Evolutionary conservation across 257 asterid genomes (phyloP), one percentile per base, ranked within the genome.

Genomic region (Ocimum tenuiflorum): DNA sequence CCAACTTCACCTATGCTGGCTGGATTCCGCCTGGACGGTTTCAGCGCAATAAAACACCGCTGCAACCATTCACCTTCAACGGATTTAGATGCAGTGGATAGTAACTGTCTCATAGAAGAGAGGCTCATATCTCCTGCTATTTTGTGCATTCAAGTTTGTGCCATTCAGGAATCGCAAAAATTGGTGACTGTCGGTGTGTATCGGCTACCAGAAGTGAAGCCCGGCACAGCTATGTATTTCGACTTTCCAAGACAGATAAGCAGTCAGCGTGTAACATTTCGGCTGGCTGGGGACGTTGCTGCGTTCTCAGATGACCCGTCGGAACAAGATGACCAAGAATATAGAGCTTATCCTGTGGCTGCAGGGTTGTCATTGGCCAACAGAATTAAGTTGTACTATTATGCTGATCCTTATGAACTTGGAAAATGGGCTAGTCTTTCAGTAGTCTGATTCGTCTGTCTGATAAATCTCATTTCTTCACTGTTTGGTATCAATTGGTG

Each of bases 341-440:
- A 29, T 35, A 76, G 74, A 60, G 60, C 70, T 68, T 81, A 78
- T 65, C 86, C 82, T 65, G 67, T 88, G 80, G 88, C 97, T 19
- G 68, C 92, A 38, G 96, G 97, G 17, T 65, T 91, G 82, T 88
- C 91, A 42, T 71, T 92, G 80, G 76, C 86, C 6, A 88, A 87
- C 75, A 89, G 84, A 77, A 53, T 92, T 51, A 92, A 92, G 83
- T n/a, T 92, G 72, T 92, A 89, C 73, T 92, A 92, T 72, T 85
- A 89, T 61, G 95, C 88, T 0, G 97, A 87, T 67, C 96, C 97
- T 0, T 87, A 89, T 14, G 98, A 91, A 60, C 91, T 91, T 1
- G 98, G 96, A 8, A 91, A 91, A 79, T 91, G 96, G 96, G 96
- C 95, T 12, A 87, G 91, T 71, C 95, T 87, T 67, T 91, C 96